These are phyloP conservation scores for Athelia sp. DNA, from an alignment of 1,284 basidiomycete species.

Conservation along the genomic window DNA sequence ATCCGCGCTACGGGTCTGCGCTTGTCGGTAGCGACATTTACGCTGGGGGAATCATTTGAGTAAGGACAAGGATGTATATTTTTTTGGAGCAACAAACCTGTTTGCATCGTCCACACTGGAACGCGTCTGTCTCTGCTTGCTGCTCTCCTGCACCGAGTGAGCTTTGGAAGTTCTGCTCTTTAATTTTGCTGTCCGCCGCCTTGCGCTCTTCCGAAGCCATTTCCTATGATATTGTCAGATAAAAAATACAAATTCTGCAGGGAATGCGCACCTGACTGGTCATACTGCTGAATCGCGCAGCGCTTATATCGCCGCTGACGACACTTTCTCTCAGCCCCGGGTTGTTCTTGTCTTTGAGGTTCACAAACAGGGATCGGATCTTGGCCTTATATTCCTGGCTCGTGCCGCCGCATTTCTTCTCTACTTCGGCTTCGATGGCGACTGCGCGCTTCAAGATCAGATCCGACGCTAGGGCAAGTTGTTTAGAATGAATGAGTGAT, in stretches of 20 bases:
- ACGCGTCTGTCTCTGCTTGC: conserved; percentile 95
- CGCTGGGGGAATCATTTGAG: conserved; percentile 39
- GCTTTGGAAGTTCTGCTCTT: conserved; percentile 87
- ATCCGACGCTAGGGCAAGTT: conserved; percentile 45
- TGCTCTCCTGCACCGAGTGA: conserved; percentile 87
- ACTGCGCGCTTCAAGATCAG: conserved; percentile 54
- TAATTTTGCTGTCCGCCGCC: conserved; percentile 77
- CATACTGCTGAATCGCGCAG: conserved; percentile 77
- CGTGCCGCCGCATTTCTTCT: conserved; percentile 39
- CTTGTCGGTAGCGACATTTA: conserved; percentile 91
- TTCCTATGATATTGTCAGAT: conserved; percentile 48
- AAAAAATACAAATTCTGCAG: neutral
- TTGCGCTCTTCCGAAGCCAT: conserved; percentile 95
- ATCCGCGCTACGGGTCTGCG: conserved; percentile 92
- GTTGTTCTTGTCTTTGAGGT: conserved; percentile 94
- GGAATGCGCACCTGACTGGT: conserved; percentile 58
- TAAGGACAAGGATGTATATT: neutral
- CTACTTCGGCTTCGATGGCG: conserved; percentile 57
- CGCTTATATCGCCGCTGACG: conserved; percentile 73
- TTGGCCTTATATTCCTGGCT: conserved; percentile 66
- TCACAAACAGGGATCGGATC: conserved; percentile 84
- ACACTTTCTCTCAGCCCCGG: conserved; percentile 83
- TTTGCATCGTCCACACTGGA: conserved; percentile 95
- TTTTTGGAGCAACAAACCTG: conserved; percentile 40
- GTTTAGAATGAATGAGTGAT: conserved; percentile 2